These are phyloP conservation scores for Globisporangium cylindrosporum DNA, from an alignment of 352 stramenopile species.

Conservation along the genomic window DNA sequence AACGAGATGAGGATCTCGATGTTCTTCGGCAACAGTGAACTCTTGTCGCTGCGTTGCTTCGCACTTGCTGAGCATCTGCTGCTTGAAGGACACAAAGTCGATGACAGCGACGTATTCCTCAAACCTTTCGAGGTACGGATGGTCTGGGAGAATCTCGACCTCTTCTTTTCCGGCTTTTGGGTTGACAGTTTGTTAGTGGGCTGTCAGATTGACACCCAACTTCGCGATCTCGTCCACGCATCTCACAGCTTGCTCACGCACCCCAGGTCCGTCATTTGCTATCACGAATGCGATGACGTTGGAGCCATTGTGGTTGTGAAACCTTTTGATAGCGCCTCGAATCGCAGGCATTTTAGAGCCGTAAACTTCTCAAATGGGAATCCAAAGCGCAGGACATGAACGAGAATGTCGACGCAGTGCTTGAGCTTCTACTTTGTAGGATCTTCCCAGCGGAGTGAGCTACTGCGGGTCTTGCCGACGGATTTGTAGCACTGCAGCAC, in stretches of 20 bases:
- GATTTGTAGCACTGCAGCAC: background rate
- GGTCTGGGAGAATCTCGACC: background rate
- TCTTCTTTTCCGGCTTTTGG: conserved; percentile 3
- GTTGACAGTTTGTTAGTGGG: background rate
- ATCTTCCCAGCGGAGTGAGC: background rate
- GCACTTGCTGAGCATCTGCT: background rate
- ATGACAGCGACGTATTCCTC: background rate
- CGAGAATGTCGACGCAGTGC: background rate
- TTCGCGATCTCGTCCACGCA: background rate
- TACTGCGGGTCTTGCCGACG: background rate
- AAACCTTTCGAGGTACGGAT: background rate
- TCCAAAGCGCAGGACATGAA: background rate
- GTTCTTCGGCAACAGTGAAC: conserved; percentile 7
- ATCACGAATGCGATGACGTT: background rate
- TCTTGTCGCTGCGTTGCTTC: background rate
- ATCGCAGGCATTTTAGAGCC: background rate
- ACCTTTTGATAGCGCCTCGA: background rate
- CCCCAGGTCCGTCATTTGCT: background rate
- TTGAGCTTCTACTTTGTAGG: background rate
- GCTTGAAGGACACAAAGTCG: conserved; percentile 3
- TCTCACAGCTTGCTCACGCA: background rate
- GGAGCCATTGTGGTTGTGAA: background rate
- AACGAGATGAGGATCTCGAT: conserved; percentile 8
- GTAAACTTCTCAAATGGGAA: background rate
- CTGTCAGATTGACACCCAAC: background rate